Base-by-base conservation (phyloP, 495 filamentous ascomycete genomes). In the Bombardia bombarda region DNA sequence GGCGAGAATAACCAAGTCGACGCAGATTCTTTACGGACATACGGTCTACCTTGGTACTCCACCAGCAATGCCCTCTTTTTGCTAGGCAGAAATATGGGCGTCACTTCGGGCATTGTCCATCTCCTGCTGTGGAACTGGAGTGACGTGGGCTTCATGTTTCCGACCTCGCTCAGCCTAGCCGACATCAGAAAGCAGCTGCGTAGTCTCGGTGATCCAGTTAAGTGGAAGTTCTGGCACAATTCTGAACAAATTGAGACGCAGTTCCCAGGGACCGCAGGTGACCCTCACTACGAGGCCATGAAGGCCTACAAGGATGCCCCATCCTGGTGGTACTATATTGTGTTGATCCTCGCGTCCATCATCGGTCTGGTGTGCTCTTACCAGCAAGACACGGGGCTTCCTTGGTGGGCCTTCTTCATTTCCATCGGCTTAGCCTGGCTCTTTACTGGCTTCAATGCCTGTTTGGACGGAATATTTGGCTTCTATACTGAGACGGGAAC, bases 331-430 rank as follows among this genome's bases (percentile, higher is more conserved):
- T 80, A 74, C 37, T 43, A 48, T 0, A 41, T 42, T 0, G 54
- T 74, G 7, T 54, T 79, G 12, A 38, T 70, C 18, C 34, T 64
- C 16, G 68, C 66, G 17, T 69, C 73, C 35, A 32, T 74, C 28
- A 56, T 71, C 3, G 76, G 70, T 1, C 52, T 80, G 4, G 58
- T 62, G 16, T 66, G 67, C 14, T 61, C 67, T 18, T 64, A 71
- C 41, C 62, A 62, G 43, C 64, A 66, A 39, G 49, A 74, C 4
- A 69, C 69, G 12, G 70, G 70, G 1, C 64, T 79, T 3, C 72
- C 76, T 3, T 72, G 60, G 41, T 79, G 74, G 75, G 76, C 64
- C 3, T 77, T 72, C 40, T 48, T 80, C 21, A 49, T 79, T 9
- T 51, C 73, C 33, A 55, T 52, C 21, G 24, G 64, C 9, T 39